Base-by-base conservation (phyloP, 495 filamentous ascomycete genomes). In the Friedmanniomyces endolithicus region DNA sequence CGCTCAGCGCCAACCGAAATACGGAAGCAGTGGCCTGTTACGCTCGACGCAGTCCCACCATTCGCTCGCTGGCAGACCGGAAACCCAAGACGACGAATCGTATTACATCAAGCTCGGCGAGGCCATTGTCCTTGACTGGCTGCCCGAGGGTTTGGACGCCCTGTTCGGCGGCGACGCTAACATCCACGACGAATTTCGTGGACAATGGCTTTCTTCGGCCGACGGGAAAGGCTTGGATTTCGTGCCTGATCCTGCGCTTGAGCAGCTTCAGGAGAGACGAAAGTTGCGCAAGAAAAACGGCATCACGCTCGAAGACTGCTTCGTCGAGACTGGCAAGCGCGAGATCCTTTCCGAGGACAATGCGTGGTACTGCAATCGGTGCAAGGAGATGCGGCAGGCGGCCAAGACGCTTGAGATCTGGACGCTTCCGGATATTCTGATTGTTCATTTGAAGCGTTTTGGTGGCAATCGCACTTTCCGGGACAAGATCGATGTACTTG, bases 361-460 rank as follows among this genome's bases (percentile, higher is more conserved):
- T 64, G 88, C 87, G 27, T 98, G 92, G 92, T 96, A 87, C 63
- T 98, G 92, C 60, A 89, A 87, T 53, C 79, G 87, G 43, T 98
- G 92, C 76, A 96, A 97, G 64, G 86, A 94, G 58, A 84, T 94
- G 62, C 82, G 86, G 11, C 81, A 87, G 23, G 92, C 94, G 19
- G 88, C 79, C 71, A 98, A 97, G 77, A 94, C 90, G 63, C 88
- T 98, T 29, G 88, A 97, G 65, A 76, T 98, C 2, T 98, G 92
- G 92, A 95, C 88, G 66, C 82, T 84, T 2, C 92, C 92, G 9
- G 92, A 98, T 67, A 90, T 97, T 50, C 75, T 98, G 14, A 83
- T 97, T 50, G 80, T 97, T 52, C 92, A 99, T 64, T 76, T 98
- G 6, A 98, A 98, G 75, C 79, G 92, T 17, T 98, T 98, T 64